Base-by-base conservation (phyloP, 495 filamentous ascomycete genomes). In the Xylaria intraflava region DNA sequence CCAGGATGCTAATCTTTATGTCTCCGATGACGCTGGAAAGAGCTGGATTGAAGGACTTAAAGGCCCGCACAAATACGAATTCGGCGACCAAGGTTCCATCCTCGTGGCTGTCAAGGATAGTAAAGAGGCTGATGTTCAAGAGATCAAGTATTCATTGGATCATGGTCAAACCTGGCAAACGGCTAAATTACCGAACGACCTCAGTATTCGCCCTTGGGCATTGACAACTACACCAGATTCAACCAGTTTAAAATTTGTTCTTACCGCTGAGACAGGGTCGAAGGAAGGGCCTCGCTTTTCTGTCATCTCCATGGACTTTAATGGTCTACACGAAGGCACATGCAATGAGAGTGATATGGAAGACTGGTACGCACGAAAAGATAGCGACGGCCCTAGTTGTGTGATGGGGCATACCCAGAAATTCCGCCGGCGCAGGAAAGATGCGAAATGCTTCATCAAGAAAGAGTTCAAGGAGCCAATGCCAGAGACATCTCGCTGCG, bases 331-430 rank as follows among this genome's bases (percentile, higher is more conserved):
- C 62, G 85, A 95, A 62, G 72, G 77, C 19, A 84, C 90, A 58
- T 97, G 94, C 70, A 80, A 83, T 47, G 76, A 88, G 6, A 72
- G 76, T 26, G 93, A 98, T 62, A 85, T 94, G 63, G 89, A 96
- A 62, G 74, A 83, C 46, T 98, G 93, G 93, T 79, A 76, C 48
- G 94, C 92, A 20, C 81, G 90, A 7, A 71, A 86, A 12, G 85
- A 95, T 66, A 80, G 89, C 26, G 78, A 95, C 1, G 84, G 84
- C 22, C 80, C 89, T 16, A 86, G 83, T 38, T 98, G 93, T 66
- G 74, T 98, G 57, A 96, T 97, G 93, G 93, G 93, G 6, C 90
- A 92, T 58, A 90, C 83, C 52, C 90, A 97, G 66, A 88, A 73
- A 58, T 98, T 83, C 68, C 75, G 72, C 19, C 80, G 93, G 52